phyloP scores from a whole-genome alignment of 768 basidiomycete genomes.

The Pholiota microspora region DNA sequence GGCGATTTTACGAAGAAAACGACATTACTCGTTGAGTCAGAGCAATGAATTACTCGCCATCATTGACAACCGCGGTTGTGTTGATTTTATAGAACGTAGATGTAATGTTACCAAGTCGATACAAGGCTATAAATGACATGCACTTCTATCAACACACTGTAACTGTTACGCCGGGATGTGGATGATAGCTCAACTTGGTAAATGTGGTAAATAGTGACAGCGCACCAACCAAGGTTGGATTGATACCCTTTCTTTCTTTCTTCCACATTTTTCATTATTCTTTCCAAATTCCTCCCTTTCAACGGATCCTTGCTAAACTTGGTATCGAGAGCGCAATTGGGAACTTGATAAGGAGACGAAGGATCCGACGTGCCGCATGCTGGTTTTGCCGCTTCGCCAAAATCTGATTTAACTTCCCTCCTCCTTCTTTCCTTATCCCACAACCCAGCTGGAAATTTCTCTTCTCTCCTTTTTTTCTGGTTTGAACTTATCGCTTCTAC shows the following conservation, averaged over 20 bases:
- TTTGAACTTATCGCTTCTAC: neutral
- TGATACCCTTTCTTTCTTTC: neutral
- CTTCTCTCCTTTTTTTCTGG: neutral
- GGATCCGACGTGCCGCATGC: neutral
- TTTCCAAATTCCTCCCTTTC: no score
- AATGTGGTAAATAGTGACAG: neutral
- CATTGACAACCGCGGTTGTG: no score
- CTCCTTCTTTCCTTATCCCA: neutral
- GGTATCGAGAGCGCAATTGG: neutral
- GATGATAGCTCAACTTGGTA: neutral
- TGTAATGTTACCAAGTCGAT: neutral
- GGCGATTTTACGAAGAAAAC: no score
- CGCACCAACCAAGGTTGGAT: neutral
- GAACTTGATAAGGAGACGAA: neutral
- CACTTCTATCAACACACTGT: neutral
- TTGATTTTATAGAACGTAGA: neutral
- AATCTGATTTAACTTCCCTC: neutral
- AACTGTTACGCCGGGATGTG: neutral
- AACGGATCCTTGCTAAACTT: neutral
- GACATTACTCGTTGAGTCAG: no score
- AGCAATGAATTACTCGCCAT: no score
- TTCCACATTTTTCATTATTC: neutral
- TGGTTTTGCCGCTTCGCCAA: neutral
- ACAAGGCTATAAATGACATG: neutral
- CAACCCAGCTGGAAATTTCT: neutral